phyloP scores from a whole-genome alignment of 2,329 filamentous ascomycete species.

The Fusarium pseudoanthophilum region DNA sequence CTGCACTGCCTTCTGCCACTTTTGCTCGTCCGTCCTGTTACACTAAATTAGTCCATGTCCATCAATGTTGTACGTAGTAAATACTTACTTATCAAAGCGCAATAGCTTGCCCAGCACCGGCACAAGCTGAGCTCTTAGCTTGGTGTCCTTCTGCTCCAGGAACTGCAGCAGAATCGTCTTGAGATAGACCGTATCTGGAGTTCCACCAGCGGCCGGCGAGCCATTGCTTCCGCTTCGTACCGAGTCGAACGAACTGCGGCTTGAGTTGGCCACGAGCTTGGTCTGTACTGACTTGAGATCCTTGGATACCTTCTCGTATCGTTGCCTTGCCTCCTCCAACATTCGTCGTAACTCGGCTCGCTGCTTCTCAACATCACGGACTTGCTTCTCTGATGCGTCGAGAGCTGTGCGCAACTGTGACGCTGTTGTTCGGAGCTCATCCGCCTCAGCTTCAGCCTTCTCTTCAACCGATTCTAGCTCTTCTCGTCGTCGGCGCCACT shows the following conservation, averaged over 20 bases:
- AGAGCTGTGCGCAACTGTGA: conserved; percentile 80
- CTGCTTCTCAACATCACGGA: conserved; percentile 85
- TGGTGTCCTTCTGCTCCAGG: conserved; percentile 82
- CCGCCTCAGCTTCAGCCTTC: conserved; percentile 76
- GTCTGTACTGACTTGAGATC: conserved; percentile 65
- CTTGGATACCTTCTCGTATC: conserved; percentile 83
- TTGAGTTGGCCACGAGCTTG: conserved; percentile 59
- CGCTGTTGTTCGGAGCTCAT: conserved; percentile 81
- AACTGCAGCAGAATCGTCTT: conserved; percentile 87
- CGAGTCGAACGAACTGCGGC: conserved; percentile 55
- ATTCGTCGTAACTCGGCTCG: conserved; percentile 78
- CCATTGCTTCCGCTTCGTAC: conserved; percentile 50
- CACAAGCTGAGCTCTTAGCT: conserved; percentile 78
- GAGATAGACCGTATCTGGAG: conserved; percentile 71
- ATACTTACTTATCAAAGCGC: conserved; percentile 77
- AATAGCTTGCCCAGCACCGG: conserved; percentile 81
- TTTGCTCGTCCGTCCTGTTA: conserved; percentile 76
- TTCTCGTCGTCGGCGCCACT: conserved; percentile 78
- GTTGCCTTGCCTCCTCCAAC: conserved; percentile 80
- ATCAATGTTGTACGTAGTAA: background rate
- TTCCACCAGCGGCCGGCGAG: conserved; percentile 39
- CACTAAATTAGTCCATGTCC: background rate
- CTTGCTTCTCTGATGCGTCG: conserved; percentile 87
- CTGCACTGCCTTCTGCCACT: conserved; percentile 82
- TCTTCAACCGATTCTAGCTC: conserved; percentile 79